Evolutionary conservation across 2,329 filamentous ascomycete species (phyloP).

Genomic region (Venturiaceae sp.): DNA sequence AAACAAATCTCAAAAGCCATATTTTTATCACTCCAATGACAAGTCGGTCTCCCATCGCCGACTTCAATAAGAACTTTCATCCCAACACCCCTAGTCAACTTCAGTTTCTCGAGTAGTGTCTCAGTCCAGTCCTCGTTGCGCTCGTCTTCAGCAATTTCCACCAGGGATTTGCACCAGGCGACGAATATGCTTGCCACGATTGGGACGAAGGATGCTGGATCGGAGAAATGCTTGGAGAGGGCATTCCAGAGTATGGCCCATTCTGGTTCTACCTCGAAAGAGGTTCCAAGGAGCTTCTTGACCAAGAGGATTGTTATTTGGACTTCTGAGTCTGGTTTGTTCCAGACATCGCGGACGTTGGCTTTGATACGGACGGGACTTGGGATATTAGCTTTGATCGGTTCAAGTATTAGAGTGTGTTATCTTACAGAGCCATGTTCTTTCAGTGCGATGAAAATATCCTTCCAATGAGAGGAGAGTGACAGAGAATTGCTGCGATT

Average conservation of each 20-base stretch:
- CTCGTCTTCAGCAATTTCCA: slow-evolving; percentile 32
- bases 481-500: no score
- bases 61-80: slow-evolving; percentile 31
- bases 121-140: slow-evolving; percentile 33
- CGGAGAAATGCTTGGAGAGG: slow-evolving; percentile 28
- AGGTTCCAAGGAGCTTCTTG: slow-evolving; percentile 25
- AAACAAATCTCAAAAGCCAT: slow-evolving; percentile 7
- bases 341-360: slow-evolving; percentile 8
- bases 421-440: neutral
- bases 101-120: slow-evolving; percentile 28
- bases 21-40: slow-evolving; percentile 2
- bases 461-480: no score
- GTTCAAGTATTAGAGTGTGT: neutral
- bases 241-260: slow-evolving; percentile 33
- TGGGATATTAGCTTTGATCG: neutral
- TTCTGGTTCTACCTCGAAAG: slow-evolving; percentile 31
- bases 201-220: slow-evolving; percentile 30
- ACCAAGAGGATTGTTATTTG: slow-evolving; percentile 4
- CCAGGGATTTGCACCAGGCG: slow-evolving; percentile 29
- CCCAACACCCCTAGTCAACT: slow-evolving; percentile 11
- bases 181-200: slow-evolving; percentile 28
- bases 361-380: slow-evolving; percentile 7
- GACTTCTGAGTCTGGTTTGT: slow-evolving; percentile 3
- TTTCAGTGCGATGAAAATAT: no score
- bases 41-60: neutral